Base-by-base conservation (phyloP, 768 basidiomycete genomes). In the Lyophyllum atratum region DNA sequence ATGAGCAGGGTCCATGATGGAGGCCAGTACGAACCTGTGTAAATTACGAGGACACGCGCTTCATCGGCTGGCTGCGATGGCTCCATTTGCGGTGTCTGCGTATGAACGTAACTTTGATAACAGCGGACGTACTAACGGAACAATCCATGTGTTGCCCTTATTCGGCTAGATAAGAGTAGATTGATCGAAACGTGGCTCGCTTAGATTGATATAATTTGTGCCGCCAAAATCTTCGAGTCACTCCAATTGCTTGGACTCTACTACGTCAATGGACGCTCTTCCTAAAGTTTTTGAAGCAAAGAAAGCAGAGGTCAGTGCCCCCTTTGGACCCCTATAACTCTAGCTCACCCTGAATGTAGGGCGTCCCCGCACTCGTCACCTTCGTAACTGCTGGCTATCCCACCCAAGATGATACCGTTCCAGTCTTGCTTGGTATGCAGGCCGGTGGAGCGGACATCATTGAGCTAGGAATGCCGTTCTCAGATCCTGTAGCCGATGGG, bases 361-460 rank as follows among this genome's bases (percentile, higher is more conserved):
- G 81, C 28, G 66, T 66, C 22, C 82, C 87, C 47, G 87, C 85
- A 5, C 75, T 93, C 52, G 82, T 93, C 62, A 92, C 95, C 33
- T 99, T 97, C 74, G 79, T 98, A 64, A 99, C 96, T 21, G 95
- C 95, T 44, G 96, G 96, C 14, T 98, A 87, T 74, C 96, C 96
- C 25, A 84, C 77, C 8, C 71, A 73, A 52, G 77, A 86, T 67
- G 89, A 90, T 56, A 98, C 96, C 0, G 92, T 96, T 11, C 86
- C 92, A 1, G 81, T 94, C 56, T 71, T 98, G 78, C 83, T 98
- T 33, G 91, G 92, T 24, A 92, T 99, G 87, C 90, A 98, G 72
- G 82, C 84, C 44, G 96, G 96, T 52, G 96, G 96, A 6, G 85
- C 93, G 44, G 95, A 98, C 70, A 84, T 98, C 58, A 95, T 98